Evolutionary conservation across 2,329 filamentous ascomycete genomes (phyloP).

Genomic region (Lasiodiplodia sp.): DNA sequence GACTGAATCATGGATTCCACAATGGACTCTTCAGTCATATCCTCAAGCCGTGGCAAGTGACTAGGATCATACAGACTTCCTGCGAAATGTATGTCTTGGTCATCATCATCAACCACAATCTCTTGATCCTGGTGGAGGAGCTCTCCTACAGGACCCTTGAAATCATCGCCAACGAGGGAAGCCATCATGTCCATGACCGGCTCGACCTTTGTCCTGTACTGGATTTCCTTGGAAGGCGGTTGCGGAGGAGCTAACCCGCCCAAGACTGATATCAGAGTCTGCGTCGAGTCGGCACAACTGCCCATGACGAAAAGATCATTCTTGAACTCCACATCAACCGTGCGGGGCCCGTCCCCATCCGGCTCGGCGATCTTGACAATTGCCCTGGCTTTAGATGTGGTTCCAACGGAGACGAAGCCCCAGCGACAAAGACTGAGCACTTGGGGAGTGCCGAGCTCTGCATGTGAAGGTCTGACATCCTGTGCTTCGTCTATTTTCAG

Average conservation of each 20-base stretch:
- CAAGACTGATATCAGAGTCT: constrained; percentile 82
- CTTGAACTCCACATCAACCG: constrained; percentile 79
- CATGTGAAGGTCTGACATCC: background rate
- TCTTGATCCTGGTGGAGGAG: constrained; percentile 47
- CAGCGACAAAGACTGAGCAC: constrained; percentile 61
- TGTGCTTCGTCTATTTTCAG: constrained; percentile 39
- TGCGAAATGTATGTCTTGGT: constrained; percentile 55
- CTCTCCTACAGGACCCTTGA: constrained; percentile 66
- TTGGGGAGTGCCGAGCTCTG: constrained; percentile 49
- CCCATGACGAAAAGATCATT: constrained; percentile 91
- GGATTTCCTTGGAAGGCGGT: constrained; percentile 80
- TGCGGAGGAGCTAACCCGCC: constrained; percentile 84
- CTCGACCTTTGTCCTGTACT: constrained; percentile 86
- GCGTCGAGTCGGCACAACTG: constrained; percentile 95
- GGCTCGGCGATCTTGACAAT: constrained; percentile 67
- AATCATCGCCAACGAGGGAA: constrained; percentile 87
- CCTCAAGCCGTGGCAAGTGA: constrained; percentile 49
- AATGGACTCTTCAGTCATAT: constrained; percentile 39
- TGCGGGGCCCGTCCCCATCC: constrained; percentile 66
- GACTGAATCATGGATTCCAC: constrained; percentile 52
- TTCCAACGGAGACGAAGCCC: constrained; percentile 87
- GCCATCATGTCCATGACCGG: constrained; percentile 88
- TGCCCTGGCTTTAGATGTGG: constrained; percentile 81
- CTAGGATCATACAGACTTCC: constrained; percentile 63
- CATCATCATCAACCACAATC: constrained; percentile 50